Base-by-base conservation (phyloP, 2,329 filamentous ascomycete species). In the Pseudogymnoascus sp. region DNA sequence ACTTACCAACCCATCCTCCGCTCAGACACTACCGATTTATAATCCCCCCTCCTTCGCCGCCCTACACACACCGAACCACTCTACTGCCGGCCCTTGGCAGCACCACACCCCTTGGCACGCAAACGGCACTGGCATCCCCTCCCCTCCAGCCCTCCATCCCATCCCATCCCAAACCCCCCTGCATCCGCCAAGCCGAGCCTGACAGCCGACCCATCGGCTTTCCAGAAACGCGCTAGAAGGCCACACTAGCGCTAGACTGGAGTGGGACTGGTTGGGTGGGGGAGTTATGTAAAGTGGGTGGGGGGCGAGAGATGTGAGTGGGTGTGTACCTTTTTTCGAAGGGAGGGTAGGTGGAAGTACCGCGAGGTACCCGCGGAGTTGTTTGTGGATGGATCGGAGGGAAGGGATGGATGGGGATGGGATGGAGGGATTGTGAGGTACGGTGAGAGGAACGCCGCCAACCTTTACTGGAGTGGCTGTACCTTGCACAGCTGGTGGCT, bases 141-240 rank as follows among this genome's bases (percentile, higher is more conserved):
- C 11, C 20, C 7, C 18, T 1, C 4, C 36, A 9, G 14, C 3
- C 35, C 20, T 14, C 12, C 39, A 18, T 20, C 18, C n/a, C n/a
- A 9, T 22, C 18, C 39, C 11, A 25, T 3, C 20, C 8, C 22
- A 28, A 4, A 30, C 28, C n/a, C n/a, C n/a, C n/a, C n/a, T n/a
- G n/a, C n/a, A n/a, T n/a, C 41, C 20, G 41, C 41, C 41, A 47
- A 47, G 41, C 41, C 41, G 41, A 47, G 41, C 41, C 41, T 47
- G 41, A 28, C 41, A 47, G 41, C 41, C 41, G 41, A 47, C 11
- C 15, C 6, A 41, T 6, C 18, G 15, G 8, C 22, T 7, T 47
- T 47, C 41, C 41, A 47, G 41, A 47, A 47, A 12, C 25, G 14
- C 41, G 41, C 41, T 47, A 47, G 41, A 47, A 47, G 41, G 6